Conservation (phyloP, 306 rosid species). For the Prunus persica region Prunus_persica_NCBIv2 NC_034009.1:39334001-39334500, state of each 20-base stretch:
- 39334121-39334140: not conserved
- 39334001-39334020: not conserved
- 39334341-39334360: not conserved
- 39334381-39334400: not conserved
- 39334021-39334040: not conserved
- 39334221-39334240: conserved; percentile 76
- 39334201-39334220: conserved; percentile 75
- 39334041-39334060: not conserved
- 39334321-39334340: not conserved
- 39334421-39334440: not conserved
- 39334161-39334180: conserved; percentile 53
- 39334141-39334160: not conserved
- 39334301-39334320: not conserved
- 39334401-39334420: not conserved
- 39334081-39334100: not conserved
- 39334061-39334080: not conserved
- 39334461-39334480: conserved; percentile 59
- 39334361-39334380: not conserved
- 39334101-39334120: not conserved
- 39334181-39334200: conserved; percentile 75
- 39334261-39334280: conserved; percentile 72
- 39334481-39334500: conserved; percentile 88
- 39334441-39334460: conserved; percentile 11
- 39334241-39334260: conserved; percentile 85
- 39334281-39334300: conserved; percentile 81